A percentile compares a stretch with the other conserved stretches of the same genome.
Evolutionary conservation across 768 basidiomycete species (phyloP).

Genomic region (Suillus americanus): DNA sequence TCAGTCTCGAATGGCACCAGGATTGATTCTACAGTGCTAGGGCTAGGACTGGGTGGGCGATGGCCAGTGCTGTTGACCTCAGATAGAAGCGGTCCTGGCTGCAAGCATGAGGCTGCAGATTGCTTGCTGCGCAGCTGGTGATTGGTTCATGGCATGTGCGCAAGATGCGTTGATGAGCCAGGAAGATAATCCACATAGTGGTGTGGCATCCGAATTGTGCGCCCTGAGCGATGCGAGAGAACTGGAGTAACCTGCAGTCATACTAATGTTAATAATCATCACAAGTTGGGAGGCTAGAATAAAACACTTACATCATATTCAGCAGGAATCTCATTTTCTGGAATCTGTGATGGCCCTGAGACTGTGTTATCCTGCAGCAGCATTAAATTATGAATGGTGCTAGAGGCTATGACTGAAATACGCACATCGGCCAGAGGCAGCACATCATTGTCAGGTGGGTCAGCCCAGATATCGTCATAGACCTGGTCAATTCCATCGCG

Average conservation of each 20-base stretch:
- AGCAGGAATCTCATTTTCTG: too few relatives aligned
- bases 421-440: too few relatives aligned
- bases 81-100: neutral
- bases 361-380: too few relatives aligned
- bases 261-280: too few relatives aligned
- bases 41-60: neutral
- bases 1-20: neutral
- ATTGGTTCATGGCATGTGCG: neutral
- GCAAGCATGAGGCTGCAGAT: neutral
- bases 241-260: neutral
- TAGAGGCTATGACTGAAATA: too few relatives aligned
- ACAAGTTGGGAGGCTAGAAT: too few relatives aligned
- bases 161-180: neutral
- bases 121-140: neutral
- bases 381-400: too few relatives aligned
- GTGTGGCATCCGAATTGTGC: slow-evolving; percentile 1
- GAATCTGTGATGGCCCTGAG: too few relatives aligned
- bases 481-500: too few relatives aligned
- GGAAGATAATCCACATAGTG: slow-evolving; percentile 9
- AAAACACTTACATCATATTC: too few relatives aligned
- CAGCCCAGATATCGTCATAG: too few relatives aligned
- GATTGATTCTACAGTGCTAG: neutral
- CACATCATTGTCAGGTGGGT: too few relatives aligned
- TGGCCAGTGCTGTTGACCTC: neutral
- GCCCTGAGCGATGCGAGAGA: slow-evolving; percentile 6